Evolutionary conservation across 78 protist species (phyloP).

Genomic region (Chrysochromulina parva): DNA sequence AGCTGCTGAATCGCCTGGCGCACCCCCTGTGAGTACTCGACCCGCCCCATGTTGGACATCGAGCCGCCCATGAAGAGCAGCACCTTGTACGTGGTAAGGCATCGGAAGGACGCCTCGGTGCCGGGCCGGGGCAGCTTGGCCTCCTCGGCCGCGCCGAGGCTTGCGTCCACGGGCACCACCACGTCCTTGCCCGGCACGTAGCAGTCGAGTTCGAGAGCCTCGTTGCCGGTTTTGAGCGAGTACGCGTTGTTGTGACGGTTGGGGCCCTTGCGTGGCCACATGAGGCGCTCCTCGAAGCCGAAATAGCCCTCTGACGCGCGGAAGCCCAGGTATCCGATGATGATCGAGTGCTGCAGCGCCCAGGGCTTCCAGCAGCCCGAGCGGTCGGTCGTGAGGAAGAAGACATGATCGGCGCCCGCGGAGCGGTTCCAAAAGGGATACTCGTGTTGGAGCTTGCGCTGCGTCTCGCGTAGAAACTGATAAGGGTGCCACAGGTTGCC

Average conservation of each 20-base stretch:
- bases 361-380: constrained; percentile 7
- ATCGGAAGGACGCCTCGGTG: not conserved
- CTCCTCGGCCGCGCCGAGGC: not conserved
- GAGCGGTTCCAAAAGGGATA: constrained; percentile 9
- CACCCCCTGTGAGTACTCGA: constrained; percentile 18
- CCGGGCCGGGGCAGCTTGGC: not conserved
- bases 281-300: constrained; percentile 13
- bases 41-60: not conserved
- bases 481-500: constrained; percentile 25
- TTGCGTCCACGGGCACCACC: constrained; percentile 13
- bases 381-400: constrained; percentile 15
- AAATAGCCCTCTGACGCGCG: not conserved
- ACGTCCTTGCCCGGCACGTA: not conserved
- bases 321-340: not conserved
- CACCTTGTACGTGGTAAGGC: not conserved
- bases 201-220: not conserved
- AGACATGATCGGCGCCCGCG: not conserved
- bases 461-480: not conserved
- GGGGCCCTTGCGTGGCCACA: not conserved
- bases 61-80: constrained; percentile 14
- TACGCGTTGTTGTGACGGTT: not conserved
- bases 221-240: not conserved
- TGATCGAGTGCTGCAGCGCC: not conserved
- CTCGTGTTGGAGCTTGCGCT: not conserved
- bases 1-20: not conserved